Conservation (phyloP, 2,329 filamentous ascomycete species). For the Tolypocladium cylindrosporum region DNA sequence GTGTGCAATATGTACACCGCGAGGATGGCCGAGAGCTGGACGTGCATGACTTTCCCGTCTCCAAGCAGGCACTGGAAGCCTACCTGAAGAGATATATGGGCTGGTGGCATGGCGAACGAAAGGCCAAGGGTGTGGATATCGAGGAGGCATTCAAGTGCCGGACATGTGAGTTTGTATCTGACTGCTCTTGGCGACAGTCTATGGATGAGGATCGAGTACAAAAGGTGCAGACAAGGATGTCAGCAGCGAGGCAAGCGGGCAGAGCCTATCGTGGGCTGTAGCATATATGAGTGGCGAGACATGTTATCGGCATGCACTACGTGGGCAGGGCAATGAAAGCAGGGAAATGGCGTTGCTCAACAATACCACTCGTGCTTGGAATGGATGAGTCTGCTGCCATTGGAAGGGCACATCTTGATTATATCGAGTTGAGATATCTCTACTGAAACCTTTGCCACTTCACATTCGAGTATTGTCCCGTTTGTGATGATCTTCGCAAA, state of each 20-base stretch:
- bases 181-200: constrained; percentile 66
- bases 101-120: constrained; percentile 80
- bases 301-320: not conserved
- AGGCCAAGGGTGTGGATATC: constrained; percentile 64
- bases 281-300: not conserved
- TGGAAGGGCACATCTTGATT: too few species aligned
- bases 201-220: constrained; percentile 49
- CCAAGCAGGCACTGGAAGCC: constrained; percentile 47
- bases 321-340: not conserved
- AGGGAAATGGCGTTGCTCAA: not conserved
- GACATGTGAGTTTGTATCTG: constrained; percentile 71
- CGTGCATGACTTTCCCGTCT: constrained; percentile 55
- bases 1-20: constrained; percentile 44
- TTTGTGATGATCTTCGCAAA: too few species aligned
- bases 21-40: constrained; percentile 42
- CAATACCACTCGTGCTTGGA: not conserved
- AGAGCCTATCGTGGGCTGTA: not conserved
- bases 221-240: constrained; percentile 13
- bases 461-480: too few species aligned
- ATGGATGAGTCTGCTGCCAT: too few species aligned
- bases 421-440: too few species aligned
- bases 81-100: constrained; percentile 63
- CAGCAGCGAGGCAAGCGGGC: not conserved
- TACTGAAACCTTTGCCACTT: too few species aligned
- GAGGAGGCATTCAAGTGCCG: constrained; percentile 85